phyloP scores from a whole-genome alignment of 306 rosid species.

The Pterocarpus macrocarpus region DNA sequence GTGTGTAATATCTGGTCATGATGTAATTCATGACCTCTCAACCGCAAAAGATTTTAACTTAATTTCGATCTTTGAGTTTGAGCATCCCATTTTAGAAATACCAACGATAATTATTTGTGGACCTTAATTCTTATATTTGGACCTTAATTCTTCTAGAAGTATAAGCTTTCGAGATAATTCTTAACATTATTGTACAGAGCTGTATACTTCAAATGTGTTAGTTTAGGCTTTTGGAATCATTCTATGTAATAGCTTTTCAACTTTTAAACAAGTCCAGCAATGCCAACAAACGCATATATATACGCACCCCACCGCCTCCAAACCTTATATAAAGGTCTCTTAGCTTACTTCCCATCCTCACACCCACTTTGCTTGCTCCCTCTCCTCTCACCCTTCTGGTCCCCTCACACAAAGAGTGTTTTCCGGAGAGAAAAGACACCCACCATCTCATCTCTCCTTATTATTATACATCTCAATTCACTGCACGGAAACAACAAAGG shows the following conservation, averaged over 20 bases:
- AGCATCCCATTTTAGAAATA: constrained; percentile 13
- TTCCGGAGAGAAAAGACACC: constrained; percentile 42
- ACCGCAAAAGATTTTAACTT: background rate
- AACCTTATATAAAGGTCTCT: constrained; percentile 50
- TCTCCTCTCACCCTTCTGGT: constrained; percentile 33
- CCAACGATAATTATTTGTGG: background rate
- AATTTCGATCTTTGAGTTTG: constrained; percentile 1
- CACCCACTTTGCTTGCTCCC: constrained; percentile 38
- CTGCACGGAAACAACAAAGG: constrained; percentile 29
- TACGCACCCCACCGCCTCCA: constrained; percentile 33
- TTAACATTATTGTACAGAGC: constrained; percentile 18
- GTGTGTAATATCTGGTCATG: background rate
- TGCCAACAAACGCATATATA: background rate
- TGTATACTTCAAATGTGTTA: constrained; percentile 14
- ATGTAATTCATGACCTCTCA: background rate
- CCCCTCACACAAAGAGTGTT: constrained; percentile 43
- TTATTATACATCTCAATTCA: constrained; percentile 36
- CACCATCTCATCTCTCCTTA: constrained; percentile 33
- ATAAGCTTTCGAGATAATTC: background rate
- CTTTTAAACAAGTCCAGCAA: constrained; percentile 6
- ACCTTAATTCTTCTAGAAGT: background rate
- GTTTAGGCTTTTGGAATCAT: constrained; percentile 39
- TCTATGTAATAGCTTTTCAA: constrained; percentile 11
- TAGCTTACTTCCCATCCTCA: constrained; percentile 39
- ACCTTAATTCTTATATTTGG: background rate